Evolutionary conservation across 2,329 filamentous ascomycete genomes (phyloP).

Genomic region (Aspergillus transmontanensis): DNA sequence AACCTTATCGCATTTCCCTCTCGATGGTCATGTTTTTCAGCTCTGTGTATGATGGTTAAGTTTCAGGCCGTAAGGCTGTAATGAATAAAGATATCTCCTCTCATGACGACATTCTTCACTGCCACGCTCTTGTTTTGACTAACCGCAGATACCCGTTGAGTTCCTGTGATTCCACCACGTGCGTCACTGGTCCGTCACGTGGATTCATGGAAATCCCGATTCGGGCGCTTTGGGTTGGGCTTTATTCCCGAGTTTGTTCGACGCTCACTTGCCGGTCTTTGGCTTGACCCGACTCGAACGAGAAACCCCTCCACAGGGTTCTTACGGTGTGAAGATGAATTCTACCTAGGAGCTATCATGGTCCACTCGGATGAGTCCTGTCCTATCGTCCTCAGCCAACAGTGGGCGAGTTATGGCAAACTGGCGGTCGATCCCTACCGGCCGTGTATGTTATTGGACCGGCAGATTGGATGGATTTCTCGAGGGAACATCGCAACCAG

Average conservation of each 20-base stretch:
- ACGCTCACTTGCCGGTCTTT: not conserved
- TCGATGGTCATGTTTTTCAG: slow-evolving; percentile 20
- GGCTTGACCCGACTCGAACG: not conserved
- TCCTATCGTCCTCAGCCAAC: not conserved
- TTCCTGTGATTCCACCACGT: slow-evolving; percentile 3
- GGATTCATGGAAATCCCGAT: not conserved
- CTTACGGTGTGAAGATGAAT: not conserved
- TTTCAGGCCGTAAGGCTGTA: slow-evolving; percentile 25
- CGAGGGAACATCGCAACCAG: not conserved
- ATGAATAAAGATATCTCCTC: slow-evolving; percentile 32
- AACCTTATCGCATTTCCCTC: slow-evolving; percentile 15
- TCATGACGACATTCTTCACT: slow-evolving; percentile 19
- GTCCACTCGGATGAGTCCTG: not conserved
- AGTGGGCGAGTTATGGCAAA: not conserved
- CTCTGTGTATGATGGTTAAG: slow-evolving; percentile 28
- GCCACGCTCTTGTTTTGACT: not conserved
- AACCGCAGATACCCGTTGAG: not conserved
- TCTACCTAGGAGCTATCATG: not conserved
- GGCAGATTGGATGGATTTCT: not conserved
- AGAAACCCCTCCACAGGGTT: not conserved
- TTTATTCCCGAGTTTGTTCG: not conserved
- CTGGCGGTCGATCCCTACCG: not conserved
- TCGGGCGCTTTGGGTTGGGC: not conserved
- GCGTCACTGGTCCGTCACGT: not conserved
- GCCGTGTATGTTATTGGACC: not conserved